Evolutionary conservation across 2,329 filamentous ascomycete species (phyloP).

Genomic region (Fusarium transvaalense): DNA sequence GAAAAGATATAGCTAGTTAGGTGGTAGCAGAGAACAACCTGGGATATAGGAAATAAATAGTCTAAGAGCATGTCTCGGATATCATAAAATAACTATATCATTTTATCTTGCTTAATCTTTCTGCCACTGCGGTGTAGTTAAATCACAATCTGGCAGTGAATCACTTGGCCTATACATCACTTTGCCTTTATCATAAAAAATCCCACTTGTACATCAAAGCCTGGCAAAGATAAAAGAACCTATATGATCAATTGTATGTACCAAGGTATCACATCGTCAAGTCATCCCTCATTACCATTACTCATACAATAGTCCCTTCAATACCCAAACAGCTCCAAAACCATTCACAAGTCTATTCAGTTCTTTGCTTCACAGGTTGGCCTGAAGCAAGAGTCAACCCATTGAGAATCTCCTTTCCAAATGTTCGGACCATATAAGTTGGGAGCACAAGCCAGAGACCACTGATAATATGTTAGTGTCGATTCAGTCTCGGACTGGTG

Average conservation of each 20-base stretch:
- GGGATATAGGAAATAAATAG: too few species aligned
- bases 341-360: not conserved
- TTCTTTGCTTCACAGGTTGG: constrained; percentile 40
- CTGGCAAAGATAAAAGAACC: not conserved
- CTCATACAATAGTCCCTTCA: not conserved
- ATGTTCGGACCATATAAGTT: constrained; percentile 62
- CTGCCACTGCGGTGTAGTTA: too few species aligned
- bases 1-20: not conserved
- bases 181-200: not conserved
- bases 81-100: too few species aligned
- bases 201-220: not conserved
- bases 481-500: fast-evolving
- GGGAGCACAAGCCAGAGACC: constrained; percentile 68
- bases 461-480: constrained; percentile 50
- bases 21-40: not conserved
- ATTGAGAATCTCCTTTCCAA: constrained; percentile 64
- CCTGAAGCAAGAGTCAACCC: constrained; percentile 57
- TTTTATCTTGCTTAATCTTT: not conserved
- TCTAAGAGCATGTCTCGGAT: too few species aligned
- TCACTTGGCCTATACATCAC: not conserved
- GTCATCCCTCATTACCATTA: constrained; percentile 24
- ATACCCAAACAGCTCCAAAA: not conserved
- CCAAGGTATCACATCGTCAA: not conserved
- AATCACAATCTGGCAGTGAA: not conserved
- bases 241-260: constrained; percentile 8